Percentiles rank a stretch among this genome's conserved stretches.
phyloP scores from a whole-genome alignment of 176 grass and related monocot species.

The Zea luxurians region DNA sequence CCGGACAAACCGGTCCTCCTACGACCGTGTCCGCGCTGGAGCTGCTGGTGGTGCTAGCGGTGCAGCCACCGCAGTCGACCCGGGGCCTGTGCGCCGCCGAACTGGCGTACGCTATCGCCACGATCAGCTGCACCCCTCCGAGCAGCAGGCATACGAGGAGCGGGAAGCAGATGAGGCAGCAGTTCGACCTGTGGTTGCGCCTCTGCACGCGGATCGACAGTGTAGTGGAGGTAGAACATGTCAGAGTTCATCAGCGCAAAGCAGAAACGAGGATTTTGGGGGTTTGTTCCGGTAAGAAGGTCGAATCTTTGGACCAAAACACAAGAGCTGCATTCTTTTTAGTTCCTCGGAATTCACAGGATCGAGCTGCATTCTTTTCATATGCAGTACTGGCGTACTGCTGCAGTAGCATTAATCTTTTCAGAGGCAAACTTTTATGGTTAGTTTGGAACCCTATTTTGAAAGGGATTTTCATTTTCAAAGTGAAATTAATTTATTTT shows the following conservation, averaged over 20 bases:
- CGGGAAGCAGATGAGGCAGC: slow-evolving; percentile 47
- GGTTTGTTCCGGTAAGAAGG: neutral
- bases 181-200: slow-evolving; percentile 38
- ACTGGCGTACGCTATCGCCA: neutral
- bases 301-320: neutral
- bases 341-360: neutral
- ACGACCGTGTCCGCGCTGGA: neutral
- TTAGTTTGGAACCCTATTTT: too few relatives aligned
- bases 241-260: neutral
- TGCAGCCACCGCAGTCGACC: neutral
- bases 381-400: too few relatives aligned
- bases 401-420: neutral
- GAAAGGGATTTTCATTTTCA: too few relatives aligned
- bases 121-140: neutral
- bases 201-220: slow-evolving; percentile 17
- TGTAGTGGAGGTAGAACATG: neutral
- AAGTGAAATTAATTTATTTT: too few relatives aligned
- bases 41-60: neutral
- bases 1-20: neutral
- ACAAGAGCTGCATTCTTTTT: neutral
- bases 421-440: neutral
- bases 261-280: neutral
- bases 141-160: slow-evolving; percentile 34
- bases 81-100: neutral
- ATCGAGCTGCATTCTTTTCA: neutral